Base-by-base conservation (phyloP, 2,329 filamentous ascomycete species). In the Fusarium irregulare region DNA sequence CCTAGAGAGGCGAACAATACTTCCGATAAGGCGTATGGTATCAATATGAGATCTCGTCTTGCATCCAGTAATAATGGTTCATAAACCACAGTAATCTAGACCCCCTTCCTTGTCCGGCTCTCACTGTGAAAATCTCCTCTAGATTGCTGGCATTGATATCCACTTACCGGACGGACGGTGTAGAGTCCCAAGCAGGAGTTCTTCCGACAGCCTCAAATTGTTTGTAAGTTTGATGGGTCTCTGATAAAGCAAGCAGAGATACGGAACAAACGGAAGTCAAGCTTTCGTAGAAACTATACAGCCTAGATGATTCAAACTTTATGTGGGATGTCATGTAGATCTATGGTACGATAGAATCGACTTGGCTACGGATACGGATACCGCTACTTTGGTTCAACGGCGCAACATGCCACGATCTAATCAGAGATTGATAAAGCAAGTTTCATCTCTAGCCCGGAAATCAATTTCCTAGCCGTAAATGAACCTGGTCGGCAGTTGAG, bases 401-500 rank as follows among this genome's bases (percentile, higher is more conserved):
- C 48, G 16, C 16, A n/a, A 51, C 8, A 40, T 47, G 10, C 11
- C 45, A 30, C 55, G 37, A 53, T 58, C 47, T 53, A 51, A 58
- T 53, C 34, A 58, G 27, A 53, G 55, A 58, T 64, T 64, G 61
- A 64, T 64, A 64, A 64, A 27, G 21, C 32, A n/a, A 50, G 54
- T 61, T 61, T 60, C 58, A 44, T 59, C 42, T 59, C 27, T 23
- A 49, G 32, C 44, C 44, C 61, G 60, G 60, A 60, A 64, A 46
- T n/a, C 21, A 40, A 41, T 51, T 57, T 49, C 44, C 23, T 64
- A 58, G 32, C 51, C 60, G 53, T 64, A 34, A 46, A 49, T 18
- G n/a, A 47, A 27, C 44, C 30, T 13, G 30, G 13, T 42, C 61
- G 60, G 60, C 59, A 64, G 34, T 44, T 63, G 30, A 47, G 16